Base-by-base conservation (phyloP, 1,284 basidiomycete genomes). In the Moesziomyces antarcticus region DNA sequence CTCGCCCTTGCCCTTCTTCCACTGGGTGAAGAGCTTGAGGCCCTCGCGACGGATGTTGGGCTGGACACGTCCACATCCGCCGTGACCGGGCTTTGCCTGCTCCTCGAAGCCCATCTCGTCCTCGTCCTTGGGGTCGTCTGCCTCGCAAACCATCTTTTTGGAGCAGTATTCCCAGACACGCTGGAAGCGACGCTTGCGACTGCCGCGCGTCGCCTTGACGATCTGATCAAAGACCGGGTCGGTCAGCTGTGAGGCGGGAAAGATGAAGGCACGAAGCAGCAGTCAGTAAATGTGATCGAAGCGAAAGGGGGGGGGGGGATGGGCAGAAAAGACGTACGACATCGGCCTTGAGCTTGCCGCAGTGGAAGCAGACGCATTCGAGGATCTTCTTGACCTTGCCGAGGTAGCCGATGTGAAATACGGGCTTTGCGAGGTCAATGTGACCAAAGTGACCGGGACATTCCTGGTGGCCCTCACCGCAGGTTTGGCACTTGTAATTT, bases 381-480 rank as follows among this genome's bases (percentile, higher is more conserved):
- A 98, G 87, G 82, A 99, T 97, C 89, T 99, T 99, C 88, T 99
- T 99, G 85, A 98, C 94, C 90, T 98, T 99, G 85, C 93, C 89
- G 81, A 99, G 91, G 87, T 99, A 99, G 54, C 97, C 94, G 85
- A 94, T 93, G 85, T 94, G 96, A 84, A 95, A 99, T 33, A 97
- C 94, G 18, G 96, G 95, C 77, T 93, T 88, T 50, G 94, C 94
- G 78, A 99, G 88, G 87, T 99, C 97, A 81, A 99, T 95, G 86
- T 99, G 94, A 62, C 95, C 96, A 86, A 99, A 99, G 86, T 99
- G 97, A 58, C 97, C 97, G 33, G 97, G 96, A 86, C 83, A 85
- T 43, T 84, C 82, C 5, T 78, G 78, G 73, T 82, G 81, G 50
- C 95, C 79, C 67, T 96, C 88, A 81, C 94, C 94, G 86, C 97